Percentiles rank a stretch among this genome's conserved stretches.
Conservation (phyloP, 331 rosid genomes). For the Acacia pycnantha region DNA sequence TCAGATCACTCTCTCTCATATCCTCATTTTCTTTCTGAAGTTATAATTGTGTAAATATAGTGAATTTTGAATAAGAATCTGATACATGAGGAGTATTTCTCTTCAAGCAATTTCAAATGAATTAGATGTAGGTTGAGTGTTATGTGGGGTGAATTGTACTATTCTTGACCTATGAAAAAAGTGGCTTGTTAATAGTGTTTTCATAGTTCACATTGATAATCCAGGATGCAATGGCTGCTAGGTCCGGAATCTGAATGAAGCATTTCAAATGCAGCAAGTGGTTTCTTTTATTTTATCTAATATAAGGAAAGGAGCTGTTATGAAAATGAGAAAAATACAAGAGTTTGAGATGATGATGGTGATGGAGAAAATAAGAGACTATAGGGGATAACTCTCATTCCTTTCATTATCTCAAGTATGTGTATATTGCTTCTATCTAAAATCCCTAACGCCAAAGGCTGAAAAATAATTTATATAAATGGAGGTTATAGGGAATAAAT, state of each 20-base stretch:
- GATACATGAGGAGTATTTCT: neutral
- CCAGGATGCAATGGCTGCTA: neutral
- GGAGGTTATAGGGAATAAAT: no score
- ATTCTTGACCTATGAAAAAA: neutral
- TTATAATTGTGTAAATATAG: neutral
- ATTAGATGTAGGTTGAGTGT: neutral
- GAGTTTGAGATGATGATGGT: no score
- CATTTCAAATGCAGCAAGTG: neutral
- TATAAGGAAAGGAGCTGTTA: neutral
- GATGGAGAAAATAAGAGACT: no score
- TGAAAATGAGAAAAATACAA: no score
- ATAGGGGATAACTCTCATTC: no score
- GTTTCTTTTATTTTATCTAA: no score
- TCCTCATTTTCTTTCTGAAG: neutral
- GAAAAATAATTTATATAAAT: no score
- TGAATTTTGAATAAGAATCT: neutral
- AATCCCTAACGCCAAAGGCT: no score
- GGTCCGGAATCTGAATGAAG: neutral
- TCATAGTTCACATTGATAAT: neutral
- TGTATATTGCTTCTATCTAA: no score
- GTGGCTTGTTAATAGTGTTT: no score
- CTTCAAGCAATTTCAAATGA: neutral
- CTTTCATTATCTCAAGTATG: no score
- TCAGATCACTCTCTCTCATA: neutral
- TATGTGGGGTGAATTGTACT: neutral